Base-by-base conservation (phyloP, 345 rosid species). In the Alliaria petiolata region DNA sequence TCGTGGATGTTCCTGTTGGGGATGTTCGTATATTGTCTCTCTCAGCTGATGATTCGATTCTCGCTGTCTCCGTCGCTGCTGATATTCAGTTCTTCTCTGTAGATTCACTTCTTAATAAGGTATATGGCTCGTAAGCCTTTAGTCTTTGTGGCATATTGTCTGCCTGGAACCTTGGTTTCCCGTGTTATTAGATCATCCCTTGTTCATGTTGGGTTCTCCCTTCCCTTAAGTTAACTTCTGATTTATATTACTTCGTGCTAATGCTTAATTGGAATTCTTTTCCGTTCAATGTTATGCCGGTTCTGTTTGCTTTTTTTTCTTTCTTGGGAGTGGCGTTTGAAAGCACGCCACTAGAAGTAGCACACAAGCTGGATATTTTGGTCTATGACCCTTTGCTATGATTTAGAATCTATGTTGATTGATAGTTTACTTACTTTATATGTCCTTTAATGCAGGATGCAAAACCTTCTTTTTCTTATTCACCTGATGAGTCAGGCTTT, bases 11-110 rank as follows among this genome's bases (percentile, higher is more conserved):
- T 44, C 79, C 86, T 12, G 39, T 87, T 31, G 89, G 78, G 17
- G 63, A 79, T 16, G 84, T 84, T 78, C 77, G 80, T 61, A 81
- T 85, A 70, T 74, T 95, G 46, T 69, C 89, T 14, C 83, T 89
- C 62, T 91, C 99, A 15, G 28, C 74, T 0, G 96, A 89, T 73
- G 82, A 81, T 19, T 87, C 96, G 50, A 74, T 77, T 6, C 89
- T 91, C 10, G 93, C 91, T 0, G 96, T 79, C 71, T 62, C 87
- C 46, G 84, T 82, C 45, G 86, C 81, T 13, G 51, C 74, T 12
- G 59, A 70, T 58, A 63, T 95, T 76, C 78, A 83, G 71, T 86
- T 95, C 79, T 95, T 89, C 78, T 49, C 65, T 4, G 80, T 95
- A 30, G 35, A 66, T 66, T 81, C 87, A 26, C 92, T 95, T 71